A percentile compares a stretch with the other conserved stretches of the same genome.
These are phyloP conservation scores for Parsonsia alboflavescens DNA, from an alignment of 257 asterid species.

Conservation along the genomic window DNA sequence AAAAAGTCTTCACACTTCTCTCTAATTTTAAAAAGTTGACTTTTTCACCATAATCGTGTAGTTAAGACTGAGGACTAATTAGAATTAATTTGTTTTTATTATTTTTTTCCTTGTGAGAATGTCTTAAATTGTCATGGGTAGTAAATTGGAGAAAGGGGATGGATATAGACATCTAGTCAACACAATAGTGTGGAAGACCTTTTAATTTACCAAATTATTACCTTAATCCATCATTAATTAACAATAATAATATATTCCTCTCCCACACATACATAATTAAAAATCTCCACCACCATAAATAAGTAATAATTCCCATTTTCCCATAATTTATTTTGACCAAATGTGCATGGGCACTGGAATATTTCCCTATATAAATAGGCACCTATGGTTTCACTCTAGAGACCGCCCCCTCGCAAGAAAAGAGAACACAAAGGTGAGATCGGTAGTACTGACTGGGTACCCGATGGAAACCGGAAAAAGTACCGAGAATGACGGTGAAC, in stretches of 20 bases:
- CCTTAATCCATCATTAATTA: background rate
- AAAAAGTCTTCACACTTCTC: background rate
- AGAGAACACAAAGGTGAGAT: background rate
- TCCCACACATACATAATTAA: background rate
- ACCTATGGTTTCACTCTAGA: too few species aligned
- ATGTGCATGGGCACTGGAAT: too few species aligned
- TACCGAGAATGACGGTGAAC: conserved; percentile 22
- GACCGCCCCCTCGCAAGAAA: background rate
- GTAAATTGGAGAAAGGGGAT: too few species aligned
- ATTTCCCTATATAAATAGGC: conserved; percentile 17
- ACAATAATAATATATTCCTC: too few species aligned
- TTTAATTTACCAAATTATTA: too few species aligned
- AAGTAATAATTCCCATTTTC: background rate
- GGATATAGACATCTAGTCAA: too few species aligned
- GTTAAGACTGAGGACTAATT: background rate
- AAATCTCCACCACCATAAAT: background rate
- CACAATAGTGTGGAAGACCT: too few species aligned
- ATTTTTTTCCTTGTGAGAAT: too few species aligned
- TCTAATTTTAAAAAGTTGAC: conserved; percentile 1
- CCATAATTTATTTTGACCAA: background rate
- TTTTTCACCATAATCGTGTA: background rate
- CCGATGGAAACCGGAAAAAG: conserved; percentile 32
- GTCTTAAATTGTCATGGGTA: too few species aligned
- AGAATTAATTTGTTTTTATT: too few species aligned
- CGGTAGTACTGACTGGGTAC: background rate